Base-by-base conservation (phyloP, 2,329 filamentous ascomycete genomes). In the Ophiocordyceps sinensis region DNA sequence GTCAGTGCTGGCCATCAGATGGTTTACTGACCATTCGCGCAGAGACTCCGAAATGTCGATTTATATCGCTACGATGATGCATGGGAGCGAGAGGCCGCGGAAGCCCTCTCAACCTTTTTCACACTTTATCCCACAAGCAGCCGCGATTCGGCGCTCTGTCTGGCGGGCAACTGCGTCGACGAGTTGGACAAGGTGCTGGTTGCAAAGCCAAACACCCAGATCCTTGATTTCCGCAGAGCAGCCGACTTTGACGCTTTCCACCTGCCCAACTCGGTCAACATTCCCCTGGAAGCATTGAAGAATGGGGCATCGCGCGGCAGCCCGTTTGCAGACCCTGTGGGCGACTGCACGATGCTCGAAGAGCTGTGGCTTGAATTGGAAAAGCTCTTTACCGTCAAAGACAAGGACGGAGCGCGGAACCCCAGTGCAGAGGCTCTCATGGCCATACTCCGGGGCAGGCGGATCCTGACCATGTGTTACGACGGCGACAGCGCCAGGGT, bases 11-110 rank as follows among this genome's bases (percentile, higher is more conserved):
- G 9, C 8, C 1, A 12, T 12, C 3, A 10, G 12, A 35, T 12
- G 31, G 36, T 51, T 60, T 19, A 60, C 19, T 43, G 10, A 19
- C 14, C n/a, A 5, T 9, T 2, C 4, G 11, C 26, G n/a, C 45
- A 71, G 67, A 57, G 61, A 26, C 57, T 75, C 36, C 57, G 59
- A 5, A 59, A 61, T 4, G 68, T 73, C 17, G 71, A 75, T 44
- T 57, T 67, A 5, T 66, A 75, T 51, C 67, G 66, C 10, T 75
- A 75, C 44, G 71, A 75, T 41, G 68, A 72, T 47, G 61, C 62
- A 29, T 75, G 72, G 71, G 71, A 75, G 50, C 60, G 61, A 5
- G 55, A 59, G 3, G 62, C 66, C 1, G 44, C 58, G 4, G 53
- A 61, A 0, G 60, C 63, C 0, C 52, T 70, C 40, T 58, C 57